Percentiles rank a stretch among this genome's conserved stretches.
Conservation (phyloP, 805 yeast species). For the Wickerhamomyces bovis region DNA sequence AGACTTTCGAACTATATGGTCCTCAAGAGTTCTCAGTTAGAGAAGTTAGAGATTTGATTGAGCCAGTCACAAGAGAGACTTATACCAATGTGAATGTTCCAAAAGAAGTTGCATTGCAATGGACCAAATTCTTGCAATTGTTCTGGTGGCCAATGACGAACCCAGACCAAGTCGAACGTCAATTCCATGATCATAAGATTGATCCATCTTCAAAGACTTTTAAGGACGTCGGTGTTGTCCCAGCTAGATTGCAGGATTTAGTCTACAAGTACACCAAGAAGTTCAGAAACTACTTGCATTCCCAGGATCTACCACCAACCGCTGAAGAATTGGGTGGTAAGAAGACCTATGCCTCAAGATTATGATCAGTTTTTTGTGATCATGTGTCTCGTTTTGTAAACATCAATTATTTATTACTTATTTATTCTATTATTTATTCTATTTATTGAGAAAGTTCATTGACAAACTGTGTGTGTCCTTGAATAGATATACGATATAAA, state of each 20-base stretch:
- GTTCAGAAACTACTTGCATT: conserved; percentile 24
- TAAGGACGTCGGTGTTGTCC: conserved; percentile 63
- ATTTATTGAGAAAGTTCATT: not conserved
- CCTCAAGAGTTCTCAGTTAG: conserved; percentile 54
- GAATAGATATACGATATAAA: no score
- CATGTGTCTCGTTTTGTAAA: no score
- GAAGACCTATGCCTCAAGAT: not conserved
- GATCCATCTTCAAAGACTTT: conserved; percentile 59
- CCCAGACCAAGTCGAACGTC: conserved; percentile 72
- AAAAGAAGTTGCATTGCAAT: conserved; percentile 29
- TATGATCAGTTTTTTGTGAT: not conserved
- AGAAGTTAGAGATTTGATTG: conserved; percentile 67
- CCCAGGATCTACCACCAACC: conserved; percentile 39
- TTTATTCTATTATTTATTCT: not conserved
- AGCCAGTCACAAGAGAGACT: conserved; percentile 46
- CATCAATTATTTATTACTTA: not conserved
- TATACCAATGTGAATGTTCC: conserved; percentile 34
- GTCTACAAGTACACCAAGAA: conserved; percentile 39
- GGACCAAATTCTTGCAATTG: conserved; percentile 31
- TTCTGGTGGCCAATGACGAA: conserved; percentile 45
- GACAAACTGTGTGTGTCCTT: not conserved
- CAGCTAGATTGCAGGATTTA: conserved; percentile 46
- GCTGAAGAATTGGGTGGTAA: conserved; percentile 28
- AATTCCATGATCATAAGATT: conserved; percentile 57
- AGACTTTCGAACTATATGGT: conserved; percentile 70